Evolutionary conservation across 2,329 filamentous ascomycete genomes (phyloP).

Genomic region (Nannizziopsis barbatae): DNA sequence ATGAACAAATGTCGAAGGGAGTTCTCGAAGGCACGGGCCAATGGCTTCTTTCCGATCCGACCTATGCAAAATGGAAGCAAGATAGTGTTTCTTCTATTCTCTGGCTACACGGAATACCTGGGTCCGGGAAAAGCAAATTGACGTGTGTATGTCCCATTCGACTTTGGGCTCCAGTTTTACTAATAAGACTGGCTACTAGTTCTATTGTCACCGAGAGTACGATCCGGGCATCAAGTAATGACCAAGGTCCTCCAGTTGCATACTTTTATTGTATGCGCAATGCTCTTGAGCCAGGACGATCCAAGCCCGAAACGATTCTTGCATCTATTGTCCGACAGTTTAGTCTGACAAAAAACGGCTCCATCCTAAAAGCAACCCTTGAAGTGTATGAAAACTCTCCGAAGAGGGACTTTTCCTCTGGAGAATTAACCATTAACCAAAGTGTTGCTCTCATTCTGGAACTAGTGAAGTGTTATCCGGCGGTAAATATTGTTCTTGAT

Average conservation of each 20-base stretch:
- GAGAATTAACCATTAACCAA: constrained; percentile 11
- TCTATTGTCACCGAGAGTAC: too few relatives aligned
- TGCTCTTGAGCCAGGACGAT: constrained; percentile 18
- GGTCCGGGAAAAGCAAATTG: constrained; percentile 18
- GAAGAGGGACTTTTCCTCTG: constrained; percentile 12
- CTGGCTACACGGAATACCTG: constrained; percentile 18
- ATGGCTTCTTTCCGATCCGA: constrained; percentile 17
- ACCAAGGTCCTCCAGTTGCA: constrained; percentile 4
- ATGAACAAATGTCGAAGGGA: constrained; percentile 10
- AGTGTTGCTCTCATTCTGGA: constrained; percentile 17
- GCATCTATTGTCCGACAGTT: constrained; percentile 19
- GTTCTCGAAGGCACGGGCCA: constrained; percentile 11
- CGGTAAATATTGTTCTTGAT: constrained; percentile 24
- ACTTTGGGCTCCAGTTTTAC: background rate
- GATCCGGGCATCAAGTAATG: too few relatives aligned
- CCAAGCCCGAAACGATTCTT: constrained; percentile 18
- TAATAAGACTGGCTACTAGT: too few relatives aligned
- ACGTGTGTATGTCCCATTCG: constrained; percentile 3
- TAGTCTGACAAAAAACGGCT: constrained; percentile 4
- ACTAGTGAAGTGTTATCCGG: constrained; percentile 16
- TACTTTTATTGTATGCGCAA: constrained; percentile 25
- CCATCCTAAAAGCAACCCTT: constrained; percentile 10
- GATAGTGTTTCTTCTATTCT: constrained; percentile 15
- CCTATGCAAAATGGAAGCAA: constrained; percentile 14
- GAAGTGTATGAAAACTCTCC: constrained; percentile 12